Conservation (phyloP, 2,329 filamentous ascomycete genomes). For the Cordyceps tenuipes region DNA sequence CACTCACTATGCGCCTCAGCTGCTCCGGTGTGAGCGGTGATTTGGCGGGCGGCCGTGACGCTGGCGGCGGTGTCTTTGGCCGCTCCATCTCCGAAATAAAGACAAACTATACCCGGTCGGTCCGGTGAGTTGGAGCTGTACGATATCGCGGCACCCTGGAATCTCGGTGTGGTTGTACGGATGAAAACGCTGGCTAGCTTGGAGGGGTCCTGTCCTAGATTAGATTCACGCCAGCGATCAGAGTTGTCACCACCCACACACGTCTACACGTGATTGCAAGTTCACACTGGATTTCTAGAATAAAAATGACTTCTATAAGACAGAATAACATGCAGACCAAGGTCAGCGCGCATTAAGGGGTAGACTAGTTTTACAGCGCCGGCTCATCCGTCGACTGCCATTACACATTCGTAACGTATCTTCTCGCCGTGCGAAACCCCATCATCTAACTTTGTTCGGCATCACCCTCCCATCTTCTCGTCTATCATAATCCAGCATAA, state of each 20-base stretch:
- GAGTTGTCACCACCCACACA: not conserved
- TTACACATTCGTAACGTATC: not conserved
- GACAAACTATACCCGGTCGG: not conserved
- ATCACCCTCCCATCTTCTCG: not conserved
- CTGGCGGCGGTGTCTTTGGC: slow-evolving; percentile 36
- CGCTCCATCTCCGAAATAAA: slow-evolving; percentile 33
- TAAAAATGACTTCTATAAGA: not conserved
- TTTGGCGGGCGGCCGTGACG: slow-evolving; percentile 22
- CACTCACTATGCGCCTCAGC: slow-evolving; percentile 45
- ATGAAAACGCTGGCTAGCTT: not conserved
- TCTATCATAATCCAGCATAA: not conserved
- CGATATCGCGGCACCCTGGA: not conserved
- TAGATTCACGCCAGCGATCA: slow-evolving; percentile 2
- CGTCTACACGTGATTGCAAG: slow-evolving; percentile 2
- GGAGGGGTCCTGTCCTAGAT: slow-evolving; percentile 18
- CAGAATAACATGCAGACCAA: not conserved
- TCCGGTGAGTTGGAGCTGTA: too few species aligned
- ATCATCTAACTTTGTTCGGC: not conserved
- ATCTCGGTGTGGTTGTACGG: not conserved
- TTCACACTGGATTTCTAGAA: not conserved
- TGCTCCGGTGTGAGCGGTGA: slow-evolving; percentile 48
- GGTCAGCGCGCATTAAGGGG: not conserved
- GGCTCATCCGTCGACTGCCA: not conserved
- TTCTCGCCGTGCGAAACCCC: not conserved
- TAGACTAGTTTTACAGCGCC: slow-evolving; percentile 1